A percentile compares a stretch with the other conserved stretches of the same genome.
These are phyloP conservation scores for Selenicereus undatus DNA, from an alignment of 148 eudicot species.

Conservation along the genomic window DNA sequence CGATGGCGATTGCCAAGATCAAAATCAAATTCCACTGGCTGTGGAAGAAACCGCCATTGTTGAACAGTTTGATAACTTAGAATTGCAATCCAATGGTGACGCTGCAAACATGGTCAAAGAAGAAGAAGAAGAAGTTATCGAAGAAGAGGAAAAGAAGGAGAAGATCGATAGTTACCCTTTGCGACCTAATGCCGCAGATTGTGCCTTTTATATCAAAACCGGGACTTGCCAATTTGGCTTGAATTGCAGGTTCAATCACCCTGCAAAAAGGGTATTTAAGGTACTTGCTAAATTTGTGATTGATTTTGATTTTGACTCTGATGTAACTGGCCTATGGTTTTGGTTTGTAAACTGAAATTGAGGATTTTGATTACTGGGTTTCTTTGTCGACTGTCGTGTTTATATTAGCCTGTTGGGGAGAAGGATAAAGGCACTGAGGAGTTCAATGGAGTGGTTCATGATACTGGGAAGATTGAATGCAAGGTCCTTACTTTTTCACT, in stretches of 20 bases:
- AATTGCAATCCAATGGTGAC: slow-evolving; percentile 5
- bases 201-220: slow-evolving; percentile 48
- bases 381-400: neutral
- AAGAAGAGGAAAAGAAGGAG: slow-evolving; percentile 7
- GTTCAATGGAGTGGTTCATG: slow-evolving; percentile 20
- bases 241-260: slow-evolving; percentile 58
- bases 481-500: slow-evolving; percentile 34
- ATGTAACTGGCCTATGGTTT: no score
- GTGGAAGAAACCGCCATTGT: slow-evolving; percentile 17
- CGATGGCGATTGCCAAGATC: slow-evolving; percentile 8
- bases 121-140: neutral
- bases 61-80: slow-evolving; percentile 22
- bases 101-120: slow-evolving; percentile 11
- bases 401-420: slow-evolving; percentile 25
- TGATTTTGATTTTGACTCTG: neutral
- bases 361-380: neutral
- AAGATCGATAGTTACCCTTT: slow-evolving; percentile 27
- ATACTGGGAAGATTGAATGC: slow-evolving; percentile 44
- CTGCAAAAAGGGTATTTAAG: slow-evolving; percentile 35
- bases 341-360: neutral
- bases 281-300: slow-evolving; percentile 21
- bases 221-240: slow-evolving; percentile 61
- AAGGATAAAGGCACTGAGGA: slow-evolving; percentile 24
- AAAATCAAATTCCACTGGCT: neutral
- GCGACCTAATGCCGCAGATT: slow-evolving; percentile 46